Base-by-base conservation (phyloP, 352 stramenopile species). In the Phytophthora nicotianae region DNA sequence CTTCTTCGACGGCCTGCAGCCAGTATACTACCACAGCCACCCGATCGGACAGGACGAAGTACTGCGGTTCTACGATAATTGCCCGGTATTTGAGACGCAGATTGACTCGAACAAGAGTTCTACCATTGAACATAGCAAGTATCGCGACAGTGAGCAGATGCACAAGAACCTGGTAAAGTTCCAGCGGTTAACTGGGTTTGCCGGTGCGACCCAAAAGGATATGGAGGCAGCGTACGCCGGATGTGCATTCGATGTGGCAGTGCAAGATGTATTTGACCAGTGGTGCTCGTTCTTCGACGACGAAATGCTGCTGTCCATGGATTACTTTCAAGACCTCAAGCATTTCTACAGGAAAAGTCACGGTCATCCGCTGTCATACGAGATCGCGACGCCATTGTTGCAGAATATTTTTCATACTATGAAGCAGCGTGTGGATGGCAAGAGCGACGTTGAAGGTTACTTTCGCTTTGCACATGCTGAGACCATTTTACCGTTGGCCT, bases 401-500 rank as follows among this genome's bases (percentile, higher is more conserved):
- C 81, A 88, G 37, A 71, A 89, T 35, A 75, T 95, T 24, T 72
- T 90, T 20, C 58, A 37, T 14, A 77, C 74, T 0, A 88, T 95
- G 81, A 72, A 76, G 16, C 45, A 68, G 47, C 70, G 74, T 8
- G 62, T 81, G 7, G 17, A 76, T 13, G 66, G 77, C 1, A 42
- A 62, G 3, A 84, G 43, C 41, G 38, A 69, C 1, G 53, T 90
- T 1, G 65, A 88, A 50, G 84, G 80, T 32, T 75, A 88, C 42
- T 95, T 95, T 53, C 84, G 84, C n/a, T 95, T 95, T 65, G 86
- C 86, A 0, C 86, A 95, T 50, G 86, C 86, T 5, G 86, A 95
- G 69, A 95, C 86, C 19, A 89, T 95, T 60, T 40, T 95, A 29
- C 86, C 86, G 26, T 53, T 95, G 17, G 76, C 78, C 10, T 84